These are phyloP conservation scores for Plasmopara halstedii DNA, from an alignment of 352 stramenopile genomes.

Conservation along the genomic window DNA sequence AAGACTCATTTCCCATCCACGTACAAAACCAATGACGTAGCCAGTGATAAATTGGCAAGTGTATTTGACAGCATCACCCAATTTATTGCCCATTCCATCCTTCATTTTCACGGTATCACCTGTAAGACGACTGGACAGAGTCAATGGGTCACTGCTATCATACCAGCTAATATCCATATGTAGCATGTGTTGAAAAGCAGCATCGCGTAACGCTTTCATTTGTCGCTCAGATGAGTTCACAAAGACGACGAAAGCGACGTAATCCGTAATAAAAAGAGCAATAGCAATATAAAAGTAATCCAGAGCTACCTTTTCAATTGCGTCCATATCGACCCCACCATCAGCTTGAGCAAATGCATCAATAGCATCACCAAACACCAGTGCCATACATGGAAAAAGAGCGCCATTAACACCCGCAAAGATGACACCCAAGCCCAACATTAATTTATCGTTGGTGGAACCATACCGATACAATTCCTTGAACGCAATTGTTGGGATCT, in stretches of 20 bases:
- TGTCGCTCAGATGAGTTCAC: slow-evolving; percentile 22
- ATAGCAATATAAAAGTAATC: slow-evolving; percentile 28
- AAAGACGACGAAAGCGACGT: slow-evolving; percentile 12
- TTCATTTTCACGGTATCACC: slow-evolving; percentile 44
- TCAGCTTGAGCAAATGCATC: slow-evolving; percentile 18
- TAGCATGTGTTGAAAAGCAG: slow-evolving; percentile 24
- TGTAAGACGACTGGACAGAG: slow-evolving; percentile 26
- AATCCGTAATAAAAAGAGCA: slow-evolving; percentile 23
- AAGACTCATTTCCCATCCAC: slow-evolving; percentile 31
- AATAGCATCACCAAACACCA: slow-evolving; percentile 35
- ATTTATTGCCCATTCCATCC: slow-evolving; percentile 40
- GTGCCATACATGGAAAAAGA: slow-evolving; percentile 6
- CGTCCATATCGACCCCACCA: slow-evolving; percentile 15
- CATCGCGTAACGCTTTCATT: slow-evolving; percentile 28
- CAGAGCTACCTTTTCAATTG: slow-evolving; percentile 17
- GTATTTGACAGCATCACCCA: slow-evolving; percentile 33
- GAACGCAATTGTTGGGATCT: neutral
- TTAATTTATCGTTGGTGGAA: neutral
- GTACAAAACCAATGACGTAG: slow-evolving; percentile 31
- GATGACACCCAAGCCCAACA: neutral
- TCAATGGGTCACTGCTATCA: slow-evolving; percentile 22
- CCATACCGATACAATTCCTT: slow-evolving; percentile 3
- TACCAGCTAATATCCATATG: slow-evolving; percentile 41
- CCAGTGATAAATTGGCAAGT: slow-evolving; percentile 27
- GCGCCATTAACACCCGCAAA: slow-evolving; percentile 20